These are phyloP conservation scores for Pholiota microspora DNA, from an alignment of 768 basidiomycete genomes.

Conservation along the genomic window DNA sequence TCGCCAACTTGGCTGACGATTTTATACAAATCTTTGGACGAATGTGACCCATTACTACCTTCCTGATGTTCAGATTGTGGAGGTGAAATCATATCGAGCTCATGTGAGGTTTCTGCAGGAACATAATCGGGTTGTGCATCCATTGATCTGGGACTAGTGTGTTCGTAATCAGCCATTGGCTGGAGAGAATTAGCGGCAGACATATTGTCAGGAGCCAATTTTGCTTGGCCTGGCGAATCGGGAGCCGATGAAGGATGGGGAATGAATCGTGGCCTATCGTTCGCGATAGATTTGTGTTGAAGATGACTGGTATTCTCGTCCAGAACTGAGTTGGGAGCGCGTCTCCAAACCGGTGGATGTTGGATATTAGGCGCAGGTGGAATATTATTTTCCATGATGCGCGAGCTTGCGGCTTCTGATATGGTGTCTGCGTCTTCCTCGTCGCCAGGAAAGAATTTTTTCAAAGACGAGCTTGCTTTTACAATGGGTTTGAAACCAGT, in stretches of 20 bases:
- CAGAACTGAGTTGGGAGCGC: neutral
- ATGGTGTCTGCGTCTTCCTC: slow-evolving; percentile 62
- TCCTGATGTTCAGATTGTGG: slow-evolving; percentile 16
- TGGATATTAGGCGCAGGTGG: neutral
- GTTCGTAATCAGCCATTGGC: slow-evolving; percentile 3
- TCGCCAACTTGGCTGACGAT: slow-evolving; percentile 95
- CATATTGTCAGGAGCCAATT: neutral
- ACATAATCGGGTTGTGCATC: slow-evolving; percentile 2
- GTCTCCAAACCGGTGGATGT: neutral
- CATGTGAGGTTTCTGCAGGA: slow-evolving; percentile 10
- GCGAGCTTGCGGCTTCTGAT: slow-evolving; percentile 15
- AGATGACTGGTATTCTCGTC: neutral
- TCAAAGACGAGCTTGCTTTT: slow-evolving; percentile 54
- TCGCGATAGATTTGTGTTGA: neutral
- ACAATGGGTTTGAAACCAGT: slow-evolving; percentile 70
- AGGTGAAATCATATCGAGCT: slow-evolving; percentile 15
- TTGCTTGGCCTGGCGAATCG: neutral
- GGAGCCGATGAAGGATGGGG: neutral
- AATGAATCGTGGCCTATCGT: neutral
- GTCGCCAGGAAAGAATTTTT: slow-evolving; percentile 81
- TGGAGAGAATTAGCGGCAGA: neutral
- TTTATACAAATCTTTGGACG: slow-evolving; percentile 64
- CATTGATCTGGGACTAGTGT: slow-evolving; percentile 11
- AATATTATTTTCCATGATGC: neutral
- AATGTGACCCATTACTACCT: slow-evolving; percentile 10